A percentile compares a stretch with the other conserved stretches of the same genome.
These are phyloP conservation scores for Dentiscutata heterogama DNA, from an alignment of 371 early-diverging fungal species.

Conservation along the genomic window DNA sequence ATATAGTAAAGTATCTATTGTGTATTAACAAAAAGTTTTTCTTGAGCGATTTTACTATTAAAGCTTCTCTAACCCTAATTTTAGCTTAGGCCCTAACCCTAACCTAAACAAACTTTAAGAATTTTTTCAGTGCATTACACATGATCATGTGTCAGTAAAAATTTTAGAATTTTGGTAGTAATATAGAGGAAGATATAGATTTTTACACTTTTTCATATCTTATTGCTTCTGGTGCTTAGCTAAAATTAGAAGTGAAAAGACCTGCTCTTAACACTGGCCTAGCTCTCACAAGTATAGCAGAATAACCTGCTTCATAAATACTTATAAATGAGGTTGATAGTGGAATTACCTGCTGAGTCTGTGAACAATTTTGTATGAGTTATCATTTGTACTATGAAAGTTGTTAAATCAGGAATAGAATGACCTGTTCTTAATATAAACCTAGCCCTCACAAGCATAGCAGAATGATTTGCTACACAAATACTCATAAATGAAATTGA, in stretches of 20 bases:
- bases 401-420: conserved; percentile 9
- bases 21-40: too few relatives aligned
- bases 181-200: too few relatives aligned
- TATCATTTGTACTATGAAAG: neutral
- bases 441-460: conserved; percentile 15
- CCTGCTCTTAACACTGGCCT: conserved; percentile 8
- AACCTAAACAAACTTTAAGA: too few relatives aligned
- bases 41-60: too few relatives aligned
- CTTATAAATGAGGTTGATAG: conserved; percentile 11
- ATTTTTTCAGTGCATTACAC: too few relatives aligned
- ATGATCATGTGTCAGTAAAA: too few relatives aligned
- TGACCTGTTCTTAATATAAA: neutral
- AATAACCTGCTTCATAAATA: conserved; percentile 18
- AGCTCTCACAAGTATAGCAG: conserved; percentile 6
- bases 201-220: neutral
- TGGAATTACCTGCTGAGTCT: conserved; percentile 14
- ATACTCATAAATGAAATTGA: neutral
- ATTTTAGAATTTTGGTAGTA: too few relatives aligned
- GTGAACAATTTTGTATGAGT: conserved; percentile 6
- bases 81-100: too few relatives aligned
- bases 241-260: neutral
- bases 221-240: conserved; percentile 15
- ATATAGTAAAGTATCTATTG: too few relatives aligned
- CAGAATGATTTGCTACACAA: neutral
- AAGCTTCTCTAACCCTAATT: too few relatives aligned